Evolutionary conservation across 495 filamentous ascomycete genomes (phyloP).

Genomic region (Sabuloglossum arenarium): DNA sequence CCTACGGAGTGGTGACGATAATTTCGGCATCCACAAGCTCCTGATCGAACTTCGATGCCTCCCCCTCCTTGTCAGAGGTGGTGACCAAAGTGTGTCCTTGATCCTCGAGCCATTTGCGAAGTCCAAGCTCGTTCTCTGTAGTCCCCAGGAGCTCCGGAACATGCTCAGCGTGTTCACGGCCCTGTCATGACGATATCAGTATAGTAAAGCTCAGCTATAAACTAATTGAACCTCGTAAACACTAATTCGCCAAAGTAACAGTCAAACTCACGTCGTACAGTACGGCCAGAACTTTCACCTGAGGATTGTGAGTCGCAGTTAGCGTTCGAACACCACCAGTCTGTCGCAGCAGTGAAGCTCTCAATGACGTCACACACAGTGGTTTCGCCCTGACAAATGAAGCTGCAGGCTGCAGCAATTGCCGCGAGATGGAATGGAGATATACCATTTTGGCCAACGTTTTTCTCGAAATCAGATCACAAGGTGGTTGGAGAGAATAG

Average conservation of each 20-base stretch:
- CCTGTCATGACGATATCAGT: constrained; percentile 21
- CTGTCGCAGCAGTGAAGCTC: neutral
- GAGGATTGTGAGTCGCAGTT: neutral
- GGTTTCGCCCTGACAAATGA: neutral
- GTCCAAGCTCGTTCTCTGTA: constrained; percentile 91
- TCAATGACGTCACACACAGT: neutral
- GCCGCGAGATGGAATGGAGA: neutral
- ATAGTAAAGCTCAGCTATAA: too few relatives aligned
- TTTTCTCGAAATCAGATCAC: neutral
- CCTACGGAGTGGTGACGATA: constrained; percentile 97
- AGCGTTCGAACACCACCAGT: neutral
- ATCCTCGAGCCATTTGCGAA: constrained; percentile 91
- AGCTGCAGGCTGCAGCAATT: neutral
- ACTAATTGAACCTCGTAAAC: too few relatives aligned
- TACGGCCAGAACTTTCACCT: constrained; percentile 49
- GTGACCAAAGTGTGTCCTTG: constrained; percentile 90
- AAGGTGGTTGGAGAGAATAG: neutral
- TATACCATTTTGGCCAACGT: neutral
- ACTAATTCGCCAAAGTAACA: too few relatives aligned
- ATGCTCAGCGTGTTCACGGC: constrained; percentile 45
- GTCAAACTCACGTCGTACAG: constrained; percentile 48
- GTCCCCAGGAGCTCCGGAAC: constrained; percentile 80
- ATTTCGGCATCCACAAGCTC: constrained; percentile 92
- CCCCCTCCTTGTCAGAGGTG: constrained; percentile 91
- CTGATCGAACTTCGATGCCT: constrained; percentile 82